phyloP scores from a whole-genome alignment of 768 basidiomycete genomes.

The Mycena rebaudengoi region DNA sequence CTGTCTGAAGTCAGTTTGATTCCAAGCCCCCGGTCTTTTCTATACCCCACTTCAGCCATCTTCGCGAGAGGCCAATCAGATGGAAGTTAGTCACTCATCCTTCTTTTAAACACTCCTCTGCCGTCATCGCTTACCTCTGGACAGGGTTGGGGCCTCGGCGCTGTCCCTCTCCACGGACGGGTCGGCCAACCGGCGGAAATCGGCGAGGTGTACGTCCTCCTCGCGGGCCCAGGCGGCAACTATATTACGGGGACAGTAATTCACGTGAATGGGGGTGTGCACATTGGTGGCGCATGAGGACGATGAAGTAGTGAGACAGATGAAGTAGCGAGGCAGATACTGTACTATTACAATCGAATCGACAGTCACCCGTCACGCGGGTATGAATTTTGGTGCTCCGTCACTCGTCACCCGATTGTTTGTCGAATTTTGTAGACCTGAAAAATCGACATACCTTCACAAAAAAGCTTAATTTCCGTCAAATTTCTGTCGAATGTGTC shows the following conservation, averaged over 20 bases:
- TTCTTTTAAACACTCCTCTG: too few species aligned
- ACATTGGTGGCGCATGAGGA: conserved; percentile 18
- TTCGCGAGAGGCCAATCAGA: conserved; percentile 60
- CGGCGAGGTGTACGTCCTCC: conserved; percentile 62
- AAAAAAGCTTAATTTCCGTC: too few species aligned
- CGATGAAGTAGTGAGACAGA: too few species aligned
- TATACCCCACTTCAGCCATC: conserved; percentile 67
- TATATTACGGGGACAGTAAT: conserved; percentile 48
- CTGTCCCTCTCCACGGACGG: conserved; percentile 54
- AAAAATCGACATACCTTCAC: too few species aligned
- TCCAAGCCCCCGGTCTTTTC: conserved; percentile 57
- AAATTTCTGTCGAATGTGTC: too few species aligned
- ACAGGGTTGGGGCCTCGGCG: conserved; percentile 50
- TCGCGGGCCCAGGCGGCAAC: conserved; percentile 54
- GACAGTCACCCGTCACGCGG: too few species aligned
- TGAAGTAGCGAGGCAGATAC: too few species aligned
- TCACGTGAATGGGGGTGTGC: conserved; percentile 39
- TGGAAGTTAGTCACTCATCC: conserved; percentile 49
- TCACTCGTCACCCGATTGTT: too few species aligned
- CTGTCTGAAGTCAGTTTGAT: background rate
- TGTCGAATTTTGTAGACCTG: too few species aligned
- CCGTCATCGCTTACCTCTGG: background rate
- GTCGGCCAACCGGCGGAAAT: conserved; percentile 62
- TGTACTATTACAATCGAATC: too few species aligned
- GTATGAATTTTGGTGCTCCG: too few species aligned